These are phyloP conservation scores for Rhododendron molle DNA, from an alignment of 148 eudicot genomes.

Conservation along the genomic window DNA sequence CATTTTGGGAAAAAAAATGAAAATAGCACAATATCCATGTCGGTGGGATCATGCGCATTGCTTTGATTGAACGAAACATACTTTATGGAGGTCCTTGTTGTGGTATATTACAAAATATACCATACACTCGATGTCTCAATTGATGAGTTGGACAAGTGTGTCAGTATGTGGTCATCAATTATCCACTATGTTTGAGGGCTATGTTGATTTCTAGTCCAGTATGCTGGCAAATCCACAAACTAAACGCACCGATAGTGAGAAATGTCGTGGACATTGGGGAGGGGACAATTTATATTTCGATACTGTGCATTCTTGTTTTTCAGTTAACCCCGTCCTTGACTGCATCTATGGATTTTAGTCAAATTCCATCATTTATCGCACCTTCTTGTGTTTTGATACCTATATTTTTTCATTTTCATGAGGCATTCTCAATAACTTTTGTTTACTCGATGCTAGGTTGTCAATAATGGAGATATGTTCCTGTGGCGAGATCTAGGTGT, in stretches of 20 bases:
- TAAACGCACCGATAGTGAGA: neutral
- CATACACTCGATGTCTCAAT: neutral
- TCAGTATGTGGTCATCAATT: neutral
- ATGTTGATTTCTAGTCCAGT: neutral
- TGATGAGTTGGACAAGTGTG: neutral
- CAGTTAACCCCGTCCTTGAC: neutral
- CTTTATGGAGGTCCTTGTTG: conserved; percentile 2
- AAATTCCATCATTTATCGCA: neutral
- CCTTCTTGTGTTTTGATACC: neutral
- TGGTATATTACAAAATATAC: neutral
- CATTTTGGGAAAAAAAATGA: neutral
- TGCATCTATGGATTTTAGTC: neutral
- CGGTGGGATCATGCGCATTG: too few relatives aligned
- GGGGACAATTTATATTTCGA: neutral
- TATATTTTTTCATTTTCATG: neutral
- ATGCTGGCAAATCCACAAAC: neutral
- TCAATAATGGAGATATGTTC: conserved; percentile 96
- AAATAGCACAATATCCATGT: neutral
- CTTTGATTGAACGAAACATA: too few relatives aligned
- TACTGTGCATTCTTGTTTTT: neutral
- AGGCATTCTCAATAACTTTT: neutral
- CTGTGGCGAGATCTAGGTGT: conserved; percentile 92
- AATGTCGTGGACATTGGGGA: neutral
- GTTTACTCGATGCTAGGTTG: conserved; percentile 48
- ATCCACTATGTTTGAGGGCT: neutral